phyloP scores from a whole-genome alignment of 2,329 filamentous ascomycete genomes.

The Xylariaceae sp. region DNA sequence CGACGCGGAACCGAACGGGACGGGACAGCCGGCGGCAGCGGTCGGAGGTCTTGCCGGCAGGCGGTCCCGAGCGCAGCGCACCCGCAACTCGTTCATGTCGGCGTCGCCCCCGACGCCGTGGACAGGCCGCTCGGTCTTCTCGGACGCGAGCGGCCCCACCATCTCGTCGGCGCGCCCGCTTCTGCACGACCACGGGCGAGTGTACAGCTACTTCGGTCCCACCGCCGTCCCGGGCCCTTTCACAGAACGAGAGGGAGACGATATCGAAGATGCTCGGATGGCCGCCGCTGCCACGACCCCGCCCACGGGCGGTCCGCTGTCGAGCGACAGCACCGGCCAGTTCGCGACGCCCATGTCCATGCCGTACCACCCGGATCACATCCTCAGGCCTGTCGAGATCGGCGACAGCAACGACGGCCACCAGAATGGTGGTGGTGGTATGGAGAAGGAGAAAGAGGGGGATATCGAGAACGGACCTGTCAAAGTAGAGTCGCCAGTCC shows the following conservation, averaged over 20 bases:
- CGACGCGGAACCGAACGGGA: neutral
- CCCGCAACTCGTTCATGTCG: slow-evolving; percentile 13
- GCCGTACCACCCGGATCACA: slow-evolving; percentile 15
- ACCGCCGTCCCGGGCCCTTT: slow-evolving; percentile 42
- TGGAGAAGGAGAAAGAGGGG: neutral
- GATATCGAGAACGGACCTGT: neutral
- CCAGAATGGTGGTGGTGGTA: slow-evolving; percentile 2
- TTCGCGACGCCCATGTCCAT: slow-evolving; percentile 1
- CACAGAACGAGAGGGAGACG: slow-evolving; percentile 31
- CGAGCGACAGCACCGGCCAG: slow-evolving; percentile 30
- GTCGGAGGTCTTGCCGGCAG: neutral
- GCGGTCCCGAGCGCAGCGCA: slow-evolving; percentile 8
- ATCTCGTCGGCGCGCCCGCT: slow-evolving; percentile 23
- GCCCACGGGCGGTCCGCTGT: slow-evolving; percentile 14
- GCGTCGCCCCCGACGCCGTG: slow-evolving; percentile 14
- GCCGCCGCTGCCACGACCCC: slow-evolving; percentile 17
- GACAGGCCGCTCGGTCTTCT: slow-evolving; percentile 24
- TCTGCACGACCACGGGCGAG: slow-evolving; percentile 25
- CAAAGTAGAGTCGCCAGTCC: neutral
- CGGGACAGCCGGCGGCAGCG: neutral
- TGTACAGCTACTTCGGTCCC: slow-evolving; percentile 41
- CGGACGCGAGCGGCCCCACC: slow-evolving; percentile 30
- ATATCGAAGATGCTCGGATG: slow-evolving; percentile 13
- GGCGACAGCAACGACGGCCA: neutral
- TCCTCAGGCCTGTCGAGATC: slow-evolving; percentile 14